Conservation (phyloP, 1,284 basidiomycete species). For the Ganoderma lingzhi region DNA sequence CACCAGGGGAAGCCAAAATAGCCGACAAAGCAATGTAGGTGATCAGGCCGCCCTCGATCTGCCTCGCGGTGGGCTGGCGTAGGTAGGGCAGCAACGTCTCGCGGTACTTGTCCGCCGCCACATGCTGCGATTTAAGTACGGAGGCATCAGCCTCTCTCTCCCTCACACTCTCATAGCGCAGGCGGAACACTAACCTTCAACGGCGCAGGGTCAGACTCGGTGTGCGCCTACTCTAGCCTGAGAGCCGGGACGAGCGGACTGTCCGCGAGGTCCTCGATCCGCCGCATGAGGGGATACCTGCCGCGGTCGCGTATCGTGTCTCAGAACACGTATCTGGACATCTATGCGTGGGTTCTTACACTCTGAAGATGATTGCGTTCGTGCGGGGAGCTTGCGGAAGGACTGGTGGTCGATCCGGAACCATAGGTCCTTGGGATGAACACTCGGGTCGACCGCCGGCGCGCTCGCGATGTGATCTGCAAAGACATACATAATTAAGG, state of each 20-base stretch:
- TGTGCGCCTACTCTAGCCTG: slow-evolving; percentile 47
- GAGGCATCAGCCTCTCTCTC: too few relatives aligned
- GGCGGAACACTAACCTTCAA: slow-evolving; percentile 39
- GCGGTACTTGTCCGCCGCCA: slow-evolving; percentile 44
- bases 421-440: slow-evolving; percentile 44
- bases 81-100: slow-evolving; percentile 47
- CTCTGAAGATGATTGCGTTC: slow-evolving; percentile 49
- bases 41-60: slow-evolving; percentile 48
- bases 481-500: too few relatives aligned
- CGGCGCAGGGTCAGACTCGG: slow-evolving; percentile 41
- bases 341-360: slow-evolving; percentile 34
- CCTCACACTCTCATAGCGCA: too few relatives aligned
- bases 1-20: neutral
- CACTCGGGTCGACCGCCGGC: slow-evolving; percentile 34
- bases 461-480: slow-evolving; percentile 42
- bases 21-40: slow-evolving; percentile 28
- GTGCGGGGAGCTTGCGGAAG: slow-evolving; percentile 52
- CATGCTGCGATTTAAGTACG: slow-evolving; percentile 38
- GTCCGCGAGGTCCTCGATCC: slow-evolving; percentile 46
- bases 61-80: slow-evolving; percentile 43
- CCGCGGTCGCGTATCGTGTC: neutral
- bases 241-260: slow-evolving; percentile 48
- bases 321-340: neutral
- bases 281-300: slow-evolving; percentile 48
- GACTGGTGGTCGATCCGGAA: slow-evolving; percentile 49